Percentiles rank a stretch among this genome's conserved stretches.
Conservation (phyloP, 176 grass and related monocot genomes). For the barley (Hordeum vulgare) region MorexV3_pseudomolecules_assembly NC_058522.1:397314961-397315460, state of each 20-base stretch:
- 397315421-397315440: conserved; percentile 38
- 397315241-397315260: conserved; percentile 59
- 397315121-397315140: conserved; percentile 27
- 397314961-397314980: conserved; percentile 36
- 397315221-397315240: conserved; percentile 46
- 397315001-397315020: conserved; percentile 38
- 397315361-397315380: not conserved
- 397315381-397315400: not conserved
- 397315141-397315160: conserved; percentile 53
- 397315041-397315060: conserved; percentile 52
- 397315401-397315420: not conserved
- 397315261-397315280: conserved; percentile 8
- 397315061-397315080: conserved; percentile 43
- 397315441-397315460: conserved; percentile 46
- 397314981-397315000: not conserved
- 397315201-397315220: conserved; percentile 63
- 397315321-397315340: too few species aligned
- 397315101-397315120: conserved; percentile 36
- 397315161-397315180: conserved; percentile 52
- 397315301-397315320: not conserved
- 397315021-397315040: conserved; percentile 55
- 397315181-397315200: conserved; percentile 52
- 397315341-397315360: too few species aligned
- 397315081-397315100: conserved; percentile 61
- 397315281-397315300: not conserved